Evolutionary conservation across 225 moss, liverwort and hornwort genomes (phyloP).

Genomic region (Marchantia polymorpha): DNA sequence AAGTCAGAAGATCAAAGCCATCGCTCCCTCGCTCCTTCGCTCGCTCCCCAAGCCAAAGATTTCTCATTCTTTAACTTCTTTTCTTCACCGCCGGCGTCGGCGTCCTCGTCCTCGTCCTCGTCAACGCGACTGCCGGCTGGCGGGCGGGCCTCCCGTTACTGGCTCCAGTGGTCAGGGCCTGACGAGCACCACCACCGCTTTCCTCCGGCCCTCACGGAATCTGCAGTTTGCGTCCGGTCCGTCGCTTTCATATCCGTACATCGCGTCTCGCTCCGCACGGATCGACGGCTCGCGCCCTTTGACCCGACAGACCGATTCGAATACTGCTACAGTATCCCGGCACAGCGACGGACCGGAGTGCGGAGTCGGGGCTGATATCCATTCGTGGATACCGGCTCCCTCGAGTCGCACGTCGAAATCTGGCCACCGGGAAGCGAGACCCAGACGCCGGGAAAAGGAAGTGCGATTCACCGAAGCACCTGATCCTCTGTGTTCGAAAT

Average conservation of each 20-base stretch:
- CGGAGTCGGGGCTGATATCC: background rate
- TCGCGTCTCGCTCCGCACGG: background rate
- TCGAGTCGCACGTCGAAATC: background rate
- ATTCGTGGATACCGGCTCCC: background rate
- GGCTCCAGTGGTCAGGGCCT: slow-evolving; percentile 4
- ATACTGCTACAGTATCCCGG: background rate
- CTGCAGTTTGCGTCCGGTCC: background rate
- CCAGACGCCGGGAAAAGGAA: slow-evolving; percentile 5
- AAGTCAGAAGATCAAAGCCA: background rate
- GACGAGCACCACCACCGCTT: background rate
- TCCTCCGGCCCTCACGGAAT: slow-evolving; percentile 3
- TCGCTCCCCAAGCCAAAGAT: slow-evolving; percentile 6
- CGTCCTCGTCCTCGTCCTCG: slow-evolving; percentile 13
- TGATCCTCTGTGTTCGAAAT: slow-evolving; percentile 4
- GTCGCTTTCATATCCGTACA: background rate
- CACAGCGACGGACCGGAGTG: background rate
- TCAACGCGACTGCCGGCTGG: background rate
- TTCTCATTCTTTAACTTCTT: slow-evolving; percentile 14
- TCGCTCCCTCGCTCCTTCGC: background rate
- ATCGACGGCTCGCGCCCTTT: slow-evolving; percentile 24
- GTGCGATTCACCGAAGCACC: background rate
- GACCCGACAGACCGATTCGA: slow-evolving; percentile 3
- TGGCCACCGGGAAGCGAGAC: background rate
- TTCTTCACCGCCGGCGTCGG: slow-evolving; percentile 4
- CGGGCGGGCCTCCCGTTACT: background rate